A percentile compares a stretch with the other conserved stretches of the same genome.
phyloP scores from a whole-genome alignment of 148 eudicot species.

The Rhododendron ovatum region DNA sequence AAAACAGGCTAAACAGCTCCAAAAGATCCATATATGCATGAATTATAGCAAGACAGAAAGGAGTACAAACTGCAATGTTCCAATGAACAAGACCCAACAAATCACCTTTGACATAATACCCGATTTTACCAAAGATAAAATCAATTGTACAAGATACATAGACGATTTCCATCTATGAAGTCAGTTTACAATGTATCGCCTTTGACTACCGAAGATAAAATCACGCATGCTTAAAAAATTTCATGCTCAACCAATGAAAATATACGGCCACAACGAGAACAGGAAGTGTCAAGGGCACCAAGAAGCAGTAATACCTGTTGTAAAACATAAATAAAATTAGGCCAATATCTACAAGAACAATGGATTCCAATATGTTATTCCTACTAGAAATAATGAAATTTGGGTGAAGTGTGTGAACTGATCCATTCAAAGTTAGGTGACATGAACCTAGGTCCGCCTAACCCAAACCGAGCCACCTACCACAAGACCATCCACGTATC shows the following conservation, averaged over 20 bases:
- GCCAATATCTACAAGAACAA: neutral
- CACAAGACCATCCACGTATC: neutral
- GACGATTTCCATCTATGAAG: neutral
- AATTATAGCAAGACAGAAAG: neutral
- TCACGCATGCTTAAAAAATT: constrained; percentile 88
- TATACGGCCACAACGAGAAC: constrained; percentile 66
- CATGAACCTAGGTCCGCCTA: neutral
- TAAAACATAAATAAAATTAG: constrained; percentile 7
- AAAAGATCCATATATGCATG: neutral
- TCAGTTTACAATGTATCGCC: neutral
- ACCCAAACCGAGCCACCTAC: neutral
- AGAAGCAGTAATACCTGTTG: constrained; percentile 78
- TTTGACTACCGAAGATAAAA: neutral
- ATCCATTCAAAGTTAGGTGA: neutral
- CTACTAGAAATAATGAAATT: neutral
- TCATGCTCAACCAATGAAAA: constrained; percentile 95
- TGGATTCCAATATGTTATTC: neutral
- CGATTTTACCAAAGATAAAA: too few relatives aligned
- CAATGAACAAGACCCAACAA: neutral
- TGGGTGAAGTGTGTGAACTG: neutral
- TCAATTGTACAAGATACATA: neutral
- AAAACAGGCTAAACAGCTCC: too few relatives aligned
- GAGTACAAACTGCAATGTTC: neutral
- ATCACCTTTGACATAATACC: too few relatives aligned
- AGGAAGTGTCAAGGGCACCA: constrained; percentile 77